phyloP scores from a whole-genome alignment of 2,329 filamentous ascomycete species.

The Cladobotryum mycophilum region DNA sequence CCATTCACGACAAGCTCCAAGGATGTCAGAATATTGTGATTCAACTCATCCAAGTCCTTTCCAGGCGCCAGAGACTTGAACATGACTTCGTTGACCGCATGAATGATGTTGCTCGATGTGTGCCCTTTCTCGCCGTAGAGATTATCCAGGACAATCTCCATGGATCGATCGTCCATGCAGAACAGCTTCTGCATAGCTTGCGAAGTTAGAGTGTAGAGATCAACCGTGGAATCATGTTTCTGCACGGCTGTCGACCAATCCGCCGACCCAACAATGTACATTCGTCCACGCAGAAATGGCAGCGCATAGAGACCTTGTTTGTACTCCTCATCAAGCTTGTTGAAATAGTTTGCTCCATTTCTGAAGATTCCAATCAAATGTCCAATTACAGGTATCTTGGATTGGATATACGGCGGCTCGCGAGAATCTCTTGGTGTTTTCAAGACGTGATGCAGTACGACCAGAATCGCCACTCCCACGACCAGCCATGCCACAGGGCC shows the following conservation, averaged over 20 bases:
- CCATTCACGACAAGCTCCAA: too few relatives aligned
- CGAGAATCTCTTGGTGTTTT: too few relatives aligned
- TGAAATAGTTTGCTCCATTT: too few relatives aligned
- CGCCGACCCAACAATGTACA: neutral
- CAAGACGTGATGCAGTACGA: too few relatives aligned
- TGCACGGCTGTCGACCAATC: neutral
- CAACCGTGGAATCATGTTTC: neutral
- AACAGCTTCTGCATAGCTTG: neutral
- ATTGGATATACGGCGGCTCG: too few relatives aligned
- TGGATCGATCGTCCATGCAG: neutral
- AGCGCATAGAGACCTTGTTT: too few relatives aligned
- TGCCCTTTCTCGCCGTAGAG: neutral
- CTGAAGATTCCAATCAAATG: too few relatives aligned
- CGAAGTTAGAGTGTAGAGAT: neutral
- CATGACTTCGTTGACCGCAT: neutral
- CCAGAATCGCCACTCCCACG: too few relatives aligned
- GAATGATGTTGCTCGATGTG: neutral
- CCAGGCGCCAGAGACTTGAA: neutral
- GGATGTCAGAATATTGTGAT: neutral
- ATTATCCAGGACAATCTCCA: neutral
- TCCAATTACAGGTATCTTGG: too few relatives aligned
- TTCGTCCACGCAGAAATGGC: neutral
- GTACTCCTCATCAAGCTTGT: too few relatives aligned
- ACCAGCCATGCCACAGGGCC: too few relatives aligned
- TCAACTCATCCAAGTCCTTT: neutral